Evolutionary conservation across 2,329 filamentous ascomycete genomes (phyloP).

Genomic region (Chrysoporthe deuterocubensis): DNA sequence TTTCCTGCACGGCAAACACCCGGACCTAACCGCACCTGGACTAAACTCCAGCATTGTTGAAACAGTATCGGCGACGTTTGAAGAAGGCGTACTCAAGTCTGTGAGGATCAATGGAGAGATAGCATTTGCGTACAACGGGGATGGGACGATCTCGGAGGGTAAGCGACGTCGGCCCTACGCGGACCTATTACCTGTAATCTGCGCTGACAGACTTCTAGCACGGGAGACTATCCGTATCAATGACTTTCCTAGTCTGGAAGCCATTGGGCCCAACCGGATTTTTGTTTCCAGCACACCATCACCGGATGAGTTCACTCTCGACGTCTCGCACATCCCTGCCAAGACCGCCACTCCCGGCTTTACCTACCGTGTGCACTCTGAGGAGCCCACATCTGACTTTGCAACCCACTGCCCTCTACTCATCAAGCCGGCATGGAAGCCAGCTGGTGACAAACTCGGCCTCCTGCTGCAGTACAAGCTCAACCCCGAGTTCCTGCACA

Average conservation of each 20-base stretch:
- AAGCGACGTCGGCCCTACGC: constrained; percentile 45
- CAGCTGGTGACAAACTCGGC: constrained; percentile 82
- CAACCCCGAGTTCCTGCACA: constrained; percentile 68
- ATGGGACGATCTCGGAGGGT: constrained; percentile 54
- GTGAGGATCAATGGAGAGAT: constrained; percentile 85
- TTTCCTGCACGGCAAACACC: constrained; percentile 73
- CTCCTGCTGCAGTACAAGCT: constrained; percentile 83
- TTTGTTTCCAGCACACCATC: constrained; percentile 74
- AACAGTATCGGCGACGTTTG: constrained; percentile 84
- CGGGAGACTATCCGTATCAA: constrained; percentile 78
- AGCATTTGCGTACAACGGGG: constrained; percentile 77
- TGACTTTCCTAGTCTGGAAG: constrained; percentile 86
- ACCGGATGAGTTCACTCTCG: constrained; percentile 79
- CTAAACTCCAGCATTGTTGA: constrained; percentile 90
- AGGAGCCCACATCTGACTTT: constrained; percentile 50
- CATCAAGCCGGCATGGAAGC: constrained; percentile 79
- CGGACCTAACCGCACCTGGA: constrained; percentile 78
- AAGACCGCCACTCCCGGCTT: constrained; percentile 80
- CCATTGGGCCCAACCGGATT: constrained; percentile 90
- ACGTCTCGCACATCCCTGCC: constrained; percentile 67
- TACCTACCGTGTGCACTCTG: constrained; percentile 85
- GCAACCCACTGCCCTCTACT: constrained; percentile 70
- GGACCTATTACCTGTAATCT: neutral
- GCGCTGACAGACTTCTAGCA: constrained; percentile 39
- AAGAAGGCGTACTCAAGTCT: constrained; percentile 71